phyloP scores from a whole-genome alignment of 495 filamentous ascomycete genomes.

The Penicillium lividum region DNA sequence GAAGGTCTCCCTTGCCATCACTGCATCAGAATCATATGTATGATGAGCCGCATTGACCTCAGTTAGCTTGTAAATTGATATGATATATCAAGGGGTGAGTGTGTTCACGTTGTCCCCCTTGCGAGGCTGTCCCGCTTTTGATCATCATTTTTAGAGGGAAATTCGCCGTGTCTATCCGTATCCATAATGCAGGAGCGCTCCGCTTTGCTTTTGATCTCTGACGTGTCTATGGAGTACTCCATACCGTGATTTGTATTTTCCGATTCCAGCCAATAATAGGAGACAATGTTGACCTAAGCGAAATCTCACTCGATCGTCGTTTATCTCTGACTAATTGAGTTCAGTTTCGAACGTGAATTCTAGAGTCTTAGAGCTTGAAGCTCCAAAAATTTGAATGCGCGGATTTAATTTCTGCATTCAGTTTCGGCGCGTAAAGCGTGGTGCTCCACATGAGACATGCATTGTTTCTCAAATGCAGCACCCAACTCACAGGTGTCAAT shows the following conservation, averaged over 20 bases:
- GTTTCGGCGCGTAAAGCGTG: conserved; percentile 7
- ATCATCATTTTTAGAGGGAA: background rate
- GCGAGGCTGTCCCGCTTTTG: conserved; percentile 11
- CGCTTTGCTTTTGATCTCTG: background rate
- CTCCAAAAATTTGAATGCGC: background rate
- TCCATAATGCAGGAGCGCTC: background rate
- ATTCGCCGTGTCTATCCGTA: background rate
- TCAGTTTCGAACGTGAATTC: background rate
- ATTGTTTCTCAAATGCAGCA: conserved; percentile 15
- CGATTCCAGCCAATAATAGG: background rate
- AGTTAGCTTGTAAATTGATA: conserved; percentile 17
- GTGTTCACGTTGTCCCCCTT: conserved; percentile 16
- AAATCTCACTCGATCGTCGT: background rate
- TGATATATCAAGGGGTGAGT: conserved; percentile 21
- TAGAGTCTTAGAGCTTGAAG: background rate
- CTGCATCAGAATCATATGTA: background rate
- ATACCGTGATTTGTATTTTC: background rate
- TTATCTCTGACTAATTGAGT: background rate
- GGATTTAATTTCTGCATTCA: background rate
- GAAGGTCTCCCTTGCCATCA: background rate
- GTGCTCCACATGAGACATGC: conserved; percentile 18
- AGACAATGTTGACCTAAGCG: background rate
- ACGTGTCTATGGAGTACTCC: background rate
- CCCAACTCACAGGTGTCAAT: conserved; percentile 9
- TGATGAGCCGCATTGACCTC: conserved; percentile 12